Evolutionary conservation across 306 rosid genomes (phyloP), one percentile per base, ranked within the genome.

Genomic region (Trifolium subterraneum): DNA sequence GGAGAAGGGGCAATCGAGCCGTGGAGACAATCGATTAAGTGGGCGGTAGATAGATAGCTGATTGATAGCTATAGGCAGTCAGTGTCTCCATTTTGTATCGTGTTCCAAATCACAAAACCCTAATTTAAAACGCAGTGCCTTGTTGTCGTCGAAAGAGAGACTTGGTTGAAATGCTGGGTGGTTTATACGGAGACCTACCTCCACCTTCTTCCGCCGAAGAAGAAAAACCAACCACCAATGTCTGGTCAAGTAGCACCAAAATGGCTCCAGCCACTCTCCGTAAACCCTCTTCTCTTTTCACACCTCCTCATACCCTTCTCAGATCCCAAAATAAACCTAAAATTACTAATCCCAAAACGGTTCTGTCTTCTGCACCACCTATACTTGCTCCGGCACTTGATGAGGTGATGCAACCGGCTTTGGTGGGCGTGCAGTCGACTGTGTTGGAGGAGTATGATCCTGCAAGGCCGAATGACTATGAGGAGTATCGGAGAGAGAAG

Each of bases 211-310:
- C 99, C 19, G 90, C 96, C 15, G 97, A 94, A 33, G 96, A 94
- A 62, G 99, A 94, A 9, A 94, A 92, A 50, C 85, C 96, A 13
- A 87, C 81, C 85, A 87, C 92, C 60, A 87, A 93, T 58, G 97
- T 94, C 9, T 94, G 99, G 99, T 94, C 96, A 0, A 83, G 84
- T 83, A 88, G 87, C 87, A 88, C 96, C 64, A 94, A 92, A 77
- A 94, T 94, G 99, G 99, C 99, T 47, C 99, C 99, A 47, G 89
- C 96, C 59, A 90, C 96, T 1, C 93, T 94, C 80, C 96, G 98
- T 33, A 90, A 88, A 74, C 85, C 98, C 16, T 78, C 97, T 0
- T 79, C 97, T 4, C 80, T 88, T 59, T 83, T 88, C 38, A 76
- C 97, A 1, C 92, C 98, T 50, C 97, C 96, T 3, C 92, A 82